Base-by-base conservation (phyloP, 1,284 basidiomycete genomes). In the Sporisorium exsertum region DNA sequence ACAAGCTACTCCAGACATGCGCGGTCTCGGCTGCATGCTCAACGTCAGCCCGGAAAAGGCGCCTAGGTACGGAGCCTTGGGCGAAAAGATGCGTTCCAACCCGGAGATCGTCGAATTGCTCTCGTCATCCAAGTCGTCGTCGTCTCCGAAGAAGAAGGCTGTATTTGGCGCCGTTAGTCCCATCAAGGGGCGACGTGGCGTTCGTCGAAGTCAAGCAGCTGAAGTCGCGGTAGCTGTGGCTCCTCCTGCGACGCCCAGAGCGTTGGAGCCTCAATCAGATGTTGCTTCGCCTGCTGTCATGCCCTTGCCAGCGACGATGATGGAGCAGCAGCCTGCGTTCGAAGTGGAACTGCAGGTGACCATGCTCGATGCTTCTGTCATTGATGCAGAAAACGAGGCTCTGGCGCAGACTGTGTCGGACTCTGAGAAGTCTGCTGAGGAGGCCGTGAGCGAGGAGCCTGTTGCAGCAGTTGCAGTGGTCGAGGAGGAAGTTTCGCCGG, bases 291-390 rank as follows among this genome's bases (percentile, higher is more conserved):
- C 55, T 33, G 50, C 46, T 3, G 50, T 40, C n/a, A 56, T 45
- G 5, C 37, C 64, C 5, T 18, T 62, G 43, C 58, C 56, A 13
- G 27, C 43, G 35, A n/a, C 45, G 18, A 18, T 49, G 3, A 29
- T 10, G 13, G 53, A 46, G 22, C 61, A 43, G 43, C 58, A 47
- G 10, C 58, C 53, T 15, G 63, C 53, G 2, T 65, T 70, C 22
- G 63, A 74, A 56, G 72, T 63, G 1, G 72, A 69, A 43, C 46
- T 74, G 40, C 67, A 70, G 16, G 72, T 74, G 20, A 74, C 72
- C 42, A 45, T 70, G 58, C 57, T 74, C 45, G 72, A 74, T 35
- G 52, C 72, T 3, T 20, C 56, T 9, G 59, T 20, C 5, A 62
- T 64, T 55, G 72, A 74, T 49, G 62, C 62, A 3, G 20, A 69